phyloP scores from a whole-genome alignment of 345 rosid species.

The Eucalyptus caleyi region DNA sequence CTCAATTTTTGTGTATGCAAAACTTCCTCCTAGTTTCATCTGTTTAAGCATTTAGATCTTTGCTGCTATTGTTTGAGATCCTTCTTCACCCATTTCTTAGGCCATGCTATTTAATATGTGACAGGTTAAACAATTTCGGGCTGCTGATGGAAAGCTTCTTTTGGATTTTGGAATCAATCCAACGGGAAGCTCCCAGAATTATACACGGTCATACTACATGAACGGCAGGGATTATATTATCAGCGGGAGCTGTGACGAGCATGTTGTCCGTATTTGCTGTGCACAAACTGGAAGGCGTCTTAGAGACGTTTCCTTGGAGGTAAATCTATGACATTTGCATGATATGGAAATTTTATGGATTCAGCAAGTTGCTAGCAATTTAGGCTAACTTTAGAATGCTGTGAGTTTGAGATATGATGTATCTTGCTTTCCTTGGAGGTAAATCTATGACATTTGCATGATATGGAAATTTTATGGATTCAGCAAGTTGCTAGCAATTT shows the following conservation, averaged over 20 bases:
- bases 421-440: slow-evolving; percentile 82
- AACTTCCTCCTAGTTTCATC: background rate
- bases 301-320: slow-evolving; percentile 88
- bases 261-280: slow-evolving; percentile 77
- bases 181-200: slow-evolving; percentile 76
- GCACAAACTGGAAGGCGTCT: slow-evolving; percentile 98
- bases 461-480: background rate
- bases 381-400: background rate
- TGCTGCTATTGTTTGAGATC: background rate
- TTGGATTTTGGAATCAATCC: slow-evolving; percentile 60
- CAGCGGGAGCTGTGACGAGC: slow-evolving; percentile 92
- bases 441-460: background rate
- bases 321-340: background rate
- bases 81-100: background rate
- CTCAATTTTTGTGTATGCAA: background rate
- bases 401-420: background rate
- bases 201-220: slow-evolving; percentile 90
- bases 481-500: background rate
- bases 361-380: background rate
- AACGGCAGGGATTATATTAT: slow-evolving; percentile 88
- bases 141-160: slow-evolving; percentile 86
- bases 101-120: background rate
- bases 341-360: background rate
- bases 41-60: background rate
- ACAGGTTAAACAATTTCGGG: slow-evolving; percentile 82